These are phyloP conservation scores for Trypanosoma cruzi DNA, from an alignment of 208 protist genomes.

Conservation along the genomic window DNA sequence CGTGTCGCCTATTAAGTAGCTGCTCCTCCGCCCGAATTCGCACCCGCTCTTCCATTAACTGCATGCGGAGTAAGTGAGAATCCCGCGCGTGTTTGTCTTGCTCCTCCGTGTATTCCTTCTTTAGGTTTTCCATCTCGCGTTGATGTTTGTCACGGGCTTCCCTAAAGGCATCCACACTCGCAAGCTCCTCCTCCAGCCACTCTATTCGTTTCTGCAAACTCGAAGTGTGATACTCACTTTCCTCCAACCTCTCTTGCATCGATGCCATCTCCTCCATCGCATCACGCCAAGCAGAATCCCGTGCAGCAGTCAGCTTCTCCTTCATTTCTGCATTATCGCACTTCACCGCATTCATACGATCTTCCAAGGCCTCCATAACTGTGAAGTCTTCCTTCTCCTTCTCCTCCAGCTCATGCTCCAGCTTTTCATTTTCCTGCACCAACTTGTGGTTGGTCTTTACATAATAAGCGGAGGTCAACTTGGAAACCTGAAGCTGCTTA, in stretches of 20 bases:
- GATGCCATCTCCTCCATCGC: slow-evolving; percentile 18
- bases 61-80: slow-evolving; percentile 37
- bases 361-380: slow-evolving; percentile 11
- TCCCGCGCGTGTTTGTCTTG: slow-evolving; percentile 28
- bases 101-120: slow-evolving; percentile 33
- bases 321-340: slow-evolving; percentile 2
- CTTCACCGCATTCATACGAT: neutral
- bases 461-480: slow-evolving; percentile 14
- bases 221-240: slow-evolving; percentile 39
- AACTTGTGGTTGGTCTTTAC: neutral
- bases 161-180: slow-evolving; percentile 51
- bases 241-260: slow-evolving; percentile 28
- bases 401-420: slow-evolving; percentile 16
- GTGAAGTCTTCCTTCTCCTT: slow-evolving; percentile 7
- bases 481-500: slow-evolving; percentile 21
- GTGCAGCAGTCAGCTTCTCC: neutral
- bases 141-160: slow-evolving; percentile 52
- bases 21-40: slow-evolving; percentile 58
- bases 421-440: neutral
- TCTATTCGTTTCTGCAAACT: slow-evolving; percentile 57
- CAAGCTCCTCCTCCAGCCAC: slow-evolving; percentile 58
- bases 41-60: slow-evolving; percentile 83
- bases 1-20: slow-evolving; percentile 38
- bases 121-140: slow-evolving; percentile 48
- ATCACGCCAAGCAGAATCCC: neutral